Base-by-base conservation (phyloP, 495 filamentous ascomycete species). In the Hyaloscypha bicolor region DNA sequence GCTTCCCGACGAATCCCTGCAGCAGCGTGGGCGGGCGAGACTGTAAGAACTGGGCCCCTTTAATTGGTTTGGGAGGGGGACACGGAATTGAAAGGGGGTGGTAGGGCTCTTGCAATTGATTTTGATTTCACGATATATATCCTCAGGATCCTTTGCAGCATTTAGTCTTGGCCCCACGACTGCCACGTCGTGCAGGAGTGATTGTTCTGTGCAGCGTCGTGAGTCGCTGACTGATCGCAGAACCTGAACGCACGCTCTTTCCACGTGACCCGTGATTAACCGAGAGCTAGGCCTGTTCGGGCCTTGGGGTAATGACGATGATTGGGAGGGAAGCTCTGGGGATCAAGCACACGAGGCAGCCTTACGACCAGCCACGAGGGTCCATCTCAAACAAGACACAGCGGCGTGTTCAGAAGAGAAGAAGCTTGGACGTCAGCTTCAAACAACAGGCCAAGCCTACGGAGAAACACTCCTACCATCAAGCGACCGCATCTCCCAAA, bases 141-240 rank as follows among this genome's bases (percentile, higher is more conserved):
- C 21, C 25, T 14, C 30, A 25, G 6, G 30, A 12, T 12, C 25
- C 2, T 56, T 56, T 56, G 19, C 53, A 16, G 11, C 42, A 19
- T 14, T 1, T 48, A 4, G 4, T 48, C 16, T 48, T 4, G 42
- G 4, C 11, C 9, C 42, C 1, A 48, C 16, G 16, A 12, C 63
- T 60, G 63, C 63, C 63, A 65, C 63, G 63, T 65, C 55, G 63
- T 42, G 63, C 55, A 60, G 12, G 1, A 37, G 42, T 48, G 42
- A 48, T 14, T 48, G 42, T 19, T 48, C 42, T 48, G 42, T 19
- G 42, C 9, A 16, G 35, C 35, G 35, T 37, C 35, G 8, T 37
- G 42, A 14, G 16, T 19, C 11, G 42, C 9, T 19, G 42, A 48
- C 35, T 37, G 12, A 37, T 6, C 35, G 12, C 35, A 37, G 35